Conservation (phyloP, 805 yeast species). For the Ogataea pilisensis region DNA sequence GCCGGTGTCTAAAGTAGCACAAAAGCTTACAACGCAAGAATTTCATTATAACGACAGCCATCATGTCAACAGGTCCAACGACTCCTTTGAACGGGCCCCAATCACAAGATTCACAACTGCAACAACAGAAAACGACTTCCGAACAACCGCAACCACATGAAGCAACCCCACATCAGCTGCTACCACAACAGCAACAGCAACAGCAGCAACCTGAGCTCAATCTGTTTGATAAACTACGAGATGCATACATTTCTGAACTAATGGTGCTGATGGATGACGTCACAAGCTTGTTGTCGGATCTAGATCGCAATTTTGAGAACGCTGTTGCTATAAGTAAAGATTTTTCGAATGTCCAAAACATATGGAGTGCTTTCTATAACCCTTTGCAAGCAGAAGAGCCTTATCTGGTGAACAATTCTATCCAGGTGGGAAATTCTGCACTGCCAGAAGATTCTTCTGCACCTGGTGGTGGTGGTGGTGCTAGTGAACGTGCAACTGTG, state of each 20-base stretch:
- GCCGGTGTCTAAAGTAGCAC: no score
- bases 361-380: slow-evolving; percentile 22
- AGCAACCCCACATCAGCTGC: slow-evolving; percentile 1
- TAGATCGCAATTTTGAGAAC: slow-evolving; percentile 18
- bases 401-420: no score
- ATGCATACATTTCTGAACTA: slow-evolving; percentile 15
- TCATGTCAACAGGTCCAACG: slow-evolving; percentile 3
- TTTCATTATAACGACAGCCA: no score
- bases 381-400: slow-evolving; percentile 15
- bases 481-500: no score
- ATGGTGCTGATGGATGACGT: slow-evolving; percentile 20
- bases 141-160: no score
- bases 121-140: neutral
- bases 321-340: slow-evolving; percentile 21
- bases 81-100: neutral
- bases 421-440: no score
- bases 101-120: neutral
- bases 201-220: slow-evolving; percentile 10
- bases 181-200: slow-evolving; percentile 6
- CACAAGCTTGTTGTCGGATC: slow-evolving; percentile 13
- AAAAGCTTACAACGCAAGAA: no score
- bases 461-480: no score
- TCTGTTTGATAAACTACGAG: slow-evolving; percentile 17
- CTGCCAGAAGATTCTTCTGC: no score
- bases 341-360: slow-evolving; percentile 15